phyloP scores from a whole-genome alignment of 2,329 filamentous ascomycete genomes.

The Cryoendolithus antarcticus region DNA sequence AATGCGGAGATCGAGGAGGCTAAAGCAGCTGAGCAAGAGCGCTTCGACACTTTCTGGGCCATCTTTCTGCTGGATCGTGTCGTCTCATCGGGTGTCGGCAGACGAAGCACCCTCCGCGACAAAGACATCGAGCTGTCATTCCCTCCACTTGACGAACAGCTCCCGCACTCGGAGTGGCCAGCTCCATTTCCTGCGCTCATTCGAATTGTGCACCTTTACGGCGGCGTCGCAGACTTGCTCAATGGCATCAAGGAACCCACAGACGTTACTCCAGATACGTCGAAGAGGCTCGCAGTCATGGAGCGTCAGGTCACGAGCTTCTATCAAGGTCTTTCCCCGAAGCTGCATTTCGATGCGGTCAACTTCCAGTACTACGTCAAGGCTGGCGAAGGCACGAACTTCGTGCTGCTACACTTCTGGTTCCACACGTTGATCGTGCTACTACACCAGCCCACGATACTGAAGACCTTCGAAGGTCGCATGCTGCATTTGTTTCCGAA shows the following conservation, averaged over 20 bases:
- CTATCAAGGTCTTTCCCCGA: constrained; percentile 62
- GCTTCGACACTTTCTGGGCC: constrained; percentile 80
- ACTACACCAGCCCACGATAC: constrained; percentile 68
- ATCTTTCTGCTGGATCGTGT: constrained; percentile 79
- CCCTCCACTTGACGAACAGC: constrained; percentile 41
- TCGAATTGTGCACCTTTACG: constrained; percentile 75
- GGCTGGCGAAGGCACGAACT: constrained; percentile 70
- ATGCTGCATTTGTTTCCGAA: constrained; percentile 65
- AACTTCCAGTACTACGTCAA: constrained; percentile 81
- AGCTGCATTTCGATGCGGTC: constrained; percentile 68
- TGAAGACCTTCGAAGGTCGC: constrained; percentile 60
- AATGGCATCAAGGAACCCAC: constrained; percentile 66
- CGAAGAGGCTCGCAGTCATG: constrained; percentile 61
- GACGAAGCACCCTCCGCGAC: constrained; percentile 71
- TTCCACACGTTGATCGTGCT: constrained; percentile 79
- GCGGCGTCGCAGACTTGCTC: constrained; percentile 68
- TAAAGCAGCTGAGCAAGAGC: constrained; percentile 63
- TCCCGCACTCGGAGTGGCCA: constrained; percentile 53
- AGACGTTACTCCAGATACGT: constrained; percentile 63
- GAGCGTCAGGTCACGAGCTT: constrained; percentile 65
- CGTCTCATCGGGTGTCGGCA: constrained; percentile 75
- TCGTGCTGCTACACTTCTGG: constrained; percentile 79
- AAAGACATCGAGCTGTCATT: constrained; percentile 75
- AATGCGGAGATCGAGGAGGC: constrained; percentile 29
- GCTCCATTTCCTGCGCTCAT: constrained; percentile 69